phyloP scores from a whole-genome alignment of 2,329 filamentous ascomycete genomes.

The Ascomycota sp. region DNA sequence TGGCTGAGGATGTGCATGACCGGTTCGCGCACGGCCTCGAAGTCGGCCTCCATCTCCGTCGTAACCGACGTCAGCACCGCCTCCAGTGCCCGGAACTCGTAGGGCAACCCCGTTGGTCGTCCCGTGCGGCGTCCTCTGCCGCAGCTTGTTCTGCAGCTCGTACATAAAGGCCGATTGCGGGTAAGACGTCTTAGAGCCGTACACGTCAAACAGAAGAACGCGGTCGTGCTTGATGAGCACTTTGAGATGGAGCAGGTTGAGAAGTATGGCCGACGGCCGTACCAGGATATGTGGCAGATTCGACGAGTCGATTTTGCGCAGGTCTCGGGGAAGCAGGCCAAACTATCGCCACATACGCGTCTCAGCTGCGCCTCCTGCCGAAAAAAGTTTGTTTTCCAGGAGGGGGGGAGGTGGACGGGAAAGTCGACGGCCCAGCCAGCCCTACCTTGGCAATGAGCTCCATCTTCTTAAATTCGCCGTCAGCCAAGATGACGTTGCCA shows the following conservation, averaged over 20 bases:
- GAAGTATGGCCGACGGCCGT: conserved; percentile 76
- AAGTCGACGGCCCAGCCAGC: no score
- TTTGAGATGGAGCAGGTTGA: conserved; percentile 89
- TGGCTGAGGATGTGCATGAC: conserved; percentile 77
- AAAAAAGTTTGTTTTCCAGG: no score
- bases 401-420: no score
- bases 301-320: conserved; percentile 94
- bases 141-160: conserved; percentile 79
- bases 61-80: conserved; percentile 89
- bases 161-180: conserved; percentile 97
- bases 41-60: conserved; percentile 77
- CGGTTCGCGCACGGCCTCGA: conserved; percentile 80
- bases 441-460: conserved; percentile 82
- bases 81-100: conserved; percentile 91
- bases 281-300: conserved; percentile 89
- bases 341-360: no score
- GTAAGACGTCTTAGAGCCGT: conserved; percentile 84
- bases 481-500: conserved; percentile 78
- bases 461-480: conserved; percentile 93
- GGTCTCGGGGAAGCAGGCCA: conserved; percentile 75
- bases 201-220: conserved; percentile 88
- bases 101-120: conserved; percentile 56
- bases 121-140: conserved; percentile 43
- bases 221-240: conserved; percentile 90
- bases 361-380: no score